Evolutionary conservation across 179 eudicot species (phyloP).

Genomic region (Gypsophila paniculata): DNA sequence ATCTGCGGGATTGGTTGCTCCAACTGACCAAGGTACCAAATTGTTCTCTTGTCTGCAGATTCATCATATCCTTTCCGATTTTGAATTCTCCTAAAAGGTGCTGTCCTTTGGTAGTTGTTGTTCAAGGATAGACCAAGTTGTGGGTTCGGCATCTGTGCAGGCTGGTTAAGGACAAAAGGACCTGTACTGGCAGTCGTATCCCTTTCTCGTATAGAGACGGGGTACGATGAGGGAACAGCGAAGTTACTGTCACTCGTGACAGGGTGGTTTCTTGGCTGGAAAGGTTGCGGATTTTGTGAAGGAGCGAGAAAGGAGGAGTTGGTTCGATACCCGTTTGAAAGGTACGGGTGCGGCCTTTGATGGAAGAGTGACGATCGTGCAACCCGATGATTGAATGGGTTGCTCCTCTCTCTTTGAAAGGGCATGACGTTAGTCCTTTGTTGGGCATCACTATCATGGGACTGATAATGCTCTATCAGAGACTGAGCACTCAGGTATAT

Average conservation of each 20-base stretch:
- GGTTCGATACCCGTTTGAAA: constrained; percentile 8
- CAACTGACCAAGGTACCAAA: constrained; percentile 34
- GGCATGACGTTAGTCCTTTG: neutral
- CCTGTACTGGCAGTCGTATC: neutral
- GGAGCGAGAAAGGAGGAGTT: constrained; percentile 14
- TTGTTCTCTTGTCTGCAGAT: constrained; percentile 19
- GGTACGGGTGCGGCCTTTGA: constrained; percentile 20
- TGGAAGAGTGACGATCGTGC: constrained; percentile 14
- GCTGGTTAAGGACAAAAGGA: neutral
- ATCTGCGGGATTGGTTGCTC: constrained; percentile 25
- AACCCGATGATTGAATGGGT: constrained; percentile 13
- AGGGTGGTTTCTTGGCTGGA: constrained; percentile 16
- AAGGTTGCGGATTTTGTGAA: constrained; percentile 11
- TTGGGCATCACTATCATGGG: constrained; percentile 17
- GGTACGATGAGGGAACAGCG: constrained; percentile 3
- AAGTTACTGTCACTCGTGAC: constrained; percentile 1
- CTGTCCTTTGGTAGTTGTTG: neutral
- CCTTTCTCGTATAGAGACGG: constrained; percentile 4
- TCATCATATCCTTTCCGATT: constrained; percentile 19
- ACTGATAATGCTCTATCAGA: constrained; percentile 26
- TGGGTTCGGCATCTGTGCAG: neutral
- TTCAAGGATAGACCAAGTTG: constrained; percentile 4
- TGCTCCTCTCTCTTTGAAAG: constrained; percentile 7
- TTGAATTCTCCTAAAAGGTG: neutral
- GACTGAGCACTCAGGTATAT: constrained; percentile 14